Base-by-base conservation (phyloP, 2,329 filamentous ascomycete species). In the Acrodontium crateriforme region DNA sequence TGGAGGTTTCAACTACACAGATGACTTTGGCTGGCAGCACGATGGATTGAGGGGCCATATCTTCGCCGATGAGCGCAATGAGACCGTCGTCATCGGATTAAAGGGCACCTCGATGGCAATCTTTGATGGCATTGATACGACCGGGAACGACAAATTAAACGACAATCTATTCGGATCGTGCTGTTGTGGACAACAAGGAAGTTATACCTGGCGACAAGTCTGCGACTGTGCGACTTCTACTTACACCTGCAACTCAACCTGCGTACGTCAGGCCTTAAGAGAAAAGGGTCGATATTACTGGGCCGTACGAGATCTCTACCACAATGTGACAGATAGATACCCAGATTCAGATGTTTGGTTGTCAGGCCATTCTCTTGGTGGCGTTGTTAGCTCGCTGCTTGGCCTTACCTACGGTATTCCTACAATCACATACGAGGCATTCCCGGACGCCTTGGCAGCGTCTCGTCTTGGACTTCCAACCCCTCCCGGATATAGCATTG, bases 121-220 rank as follows among this genome's bases (percentile, higher is more conserved):
- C 3, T 95, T 94, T 49, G 87, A 95, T 52, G 89, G 89, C n/a
- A 80, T 87, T 19, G 87, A 85, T 28, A 95, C 89, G 1, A 95
- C 87, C 0, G 92, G 84, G 15, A 93, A 93, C 42, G 89, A 98
- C 59, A 98, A 98, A 60, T 65, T 85, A 47, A 98, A 95, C 52
- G 89, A 98, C 56, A 98, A 98, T 50, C 65, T 98, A 7, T 93
- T 92, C 56, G 94, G 94, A 59, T 92, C 85, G 49, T 98, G 89
- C 59, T 98, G 89, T 55, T 98, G 89, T 56, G 89, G 74, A 3
- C 84, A 94, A 56, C 85, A 91, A 44, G 84, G 85, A 0, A 82
- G 84, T 39, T 84, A 76, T 59, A 73, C 84, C 10, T 94, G 84
- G 77, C 76, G 80, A 35, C 78, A 91, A 50, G 84, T 93, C 31